Evolutionary conservation across 768 basidiomycete species (phyloP).

Genomic region (Amylocystis lapponica): DNA sequence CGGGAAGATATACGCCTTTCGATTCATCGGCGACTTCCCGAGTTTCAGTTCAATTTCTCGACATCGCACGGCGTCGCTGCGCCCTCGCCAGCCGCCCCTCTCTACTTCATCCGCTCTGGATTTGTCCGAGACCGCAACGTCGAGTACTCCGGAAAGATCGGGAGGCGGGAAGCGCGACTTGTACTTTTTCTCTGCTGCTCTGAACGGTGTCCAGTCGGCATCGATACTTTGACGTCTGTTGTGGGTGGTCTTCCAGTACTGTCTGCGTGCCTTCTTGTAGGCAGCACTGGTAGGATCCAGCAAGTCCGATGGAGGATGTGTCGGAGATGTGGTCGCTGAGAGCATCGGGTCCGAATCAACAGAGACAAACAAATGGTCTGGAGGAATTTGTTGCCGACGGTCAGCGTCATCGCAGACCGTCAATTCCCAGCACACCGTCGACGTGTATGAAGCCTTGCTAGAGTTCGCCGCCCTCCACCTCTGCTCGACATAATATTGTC

Average conservation of each 20-base stretch:
- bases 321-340: not conserved
- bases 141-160: constrained; percentile 62
- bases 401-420: constrained; percentile 10
- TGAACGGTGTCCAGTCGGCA: constrained; percentile 67
- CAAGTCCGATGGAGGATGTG: constrained; percentile 3
- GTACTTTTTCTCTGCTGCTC: constrained; percentile 74
- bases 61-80: constrained; percentile 31
- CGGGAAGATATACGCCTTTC: constrained; percentile 43
- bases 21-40: constrained; percentile 4
- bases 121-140: constrained; percentile 48
- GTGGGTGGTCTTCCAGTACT: constrained; percentile 54
- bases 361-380: not conserved
- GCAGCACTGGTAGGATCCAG: constrained; percentile 43
- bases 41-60: constrained; percentile 24
- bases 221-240: constrained; percentile 42
- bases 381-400: constrained; percentile 4
- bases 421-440: not conserved
- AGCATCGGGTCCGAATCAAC: constrained; percentile 4
- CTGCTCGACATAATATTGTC: not conserved
- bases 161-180: constrained; percentile 77
- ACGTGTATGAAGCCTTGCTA: not conserved
- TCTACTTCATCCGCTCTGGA: constrained; percentile 36
- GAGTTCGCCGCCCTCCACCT: not conserved
- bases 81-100: constrained; percentile 44
- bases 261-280: constrained; percentile 56